These are phyloP conservation scores for Phyllosticta citrichinensis DNA, from an alignment of 2,329 filamentous ascomycete species.

Conservation along the genomic window DNA sequence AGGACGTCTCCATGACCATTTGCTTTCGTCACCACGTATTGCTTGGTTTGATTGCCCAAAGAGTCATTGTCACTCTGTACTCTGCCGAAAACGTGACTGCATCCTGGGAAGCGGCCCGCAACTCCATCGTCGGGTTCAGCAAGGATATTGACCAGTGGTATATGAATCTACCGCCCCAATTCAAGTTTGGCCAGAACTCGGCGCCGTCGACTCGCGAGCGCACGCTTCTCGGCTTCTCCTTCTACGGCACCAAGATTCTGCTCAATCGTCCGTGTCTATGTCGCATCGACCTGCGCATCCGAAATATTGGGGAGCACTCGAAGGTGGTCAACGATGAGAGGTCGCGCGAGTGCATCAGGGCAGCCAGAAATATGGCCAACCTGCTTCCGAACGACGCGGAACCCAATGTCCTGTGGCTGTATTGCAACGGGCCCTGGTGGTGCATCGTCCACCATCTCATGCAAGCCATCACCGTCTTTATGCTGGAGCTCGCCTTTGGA, in stretches of 20 bases:
- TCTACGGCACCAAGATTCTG: constrained; percentile 26
- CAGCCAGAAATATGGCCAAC: constrained; percentile 24
- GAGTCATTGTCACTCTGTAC: constrained; percentile 24
- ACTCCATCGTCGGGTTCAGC: constrained; percentile 18
- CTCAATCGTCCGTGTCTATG: constrained; percentile 32
- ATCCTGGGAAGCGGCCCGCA: constrained; percentile 28
- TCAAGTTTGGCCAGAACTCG: constrained; percentile 18
- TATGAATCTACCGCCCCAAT: constrained; percentile 17
- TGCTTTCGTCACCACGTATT: constrained; percentile 14
- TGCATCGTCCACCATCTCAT: constrained; percentile 30
- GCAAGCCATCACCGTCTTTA: constrained; percentile 28
- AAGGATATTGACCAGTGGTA: constrained; percentile 26
- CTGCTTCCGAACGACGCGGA: constrained; percentile 23
- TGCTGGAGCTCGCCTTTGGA: constrained; percentile 27
- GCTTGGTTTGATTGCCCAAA: constrained; percentile 21
- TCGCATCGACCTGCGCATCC: constrained; percentile 22
- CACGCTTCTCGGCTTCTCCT: constrained; percentile 23
- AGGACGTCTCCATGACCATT: neutral
- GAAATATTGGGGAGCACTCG: constrained; percentile 21
- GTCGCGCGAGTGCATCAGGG: constrained; percentile 23
- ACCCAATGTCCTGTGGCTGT: constrained; percentile 15
- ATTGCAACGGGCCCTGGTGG: constrained; percentile 31
- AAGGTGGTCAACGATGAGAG: constrained; percentile 22
- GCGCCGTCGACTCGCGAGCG: constrained; percentile 18
- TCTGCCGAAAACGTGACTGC: constrained; percentile 17